Percentiles rank a stretch among this genome's conserved stretches.
These are phyloP conservation scores for Pichia sp. DNA, from an alignment of 1,139 yeast species.

Conservation along the genomic window DNA sequence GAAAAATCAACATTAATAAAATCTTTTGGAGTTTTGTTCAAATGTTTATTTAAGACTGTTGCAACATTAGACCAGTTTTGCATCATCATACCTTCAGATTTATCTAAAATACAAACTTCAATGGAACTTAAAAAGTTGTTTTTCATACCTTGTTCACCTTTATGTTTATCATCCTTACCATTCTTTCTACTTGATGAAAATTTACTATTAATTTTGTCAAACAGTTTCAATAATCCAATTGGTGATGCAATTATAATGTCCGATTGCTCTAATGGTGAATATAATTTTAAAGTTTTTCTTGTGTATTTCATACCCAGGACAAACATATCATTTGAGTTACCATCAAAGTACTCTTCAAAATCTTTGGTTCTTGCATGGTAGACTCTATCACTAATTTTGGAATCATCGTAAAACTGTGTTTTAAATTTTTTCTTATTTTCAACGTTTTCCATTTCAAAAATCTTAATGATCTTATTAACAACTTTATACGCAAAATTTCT, in stretches of 20 bases:
- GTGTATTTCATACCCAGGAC: slow-evolving; percentile 86
- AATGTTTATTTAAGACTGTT: slow-evolving; percentile 56
- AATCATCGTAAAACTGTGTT: slow-evolving; percentile 58
- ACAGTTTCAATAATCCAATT: slow-evolving; percentile 74
- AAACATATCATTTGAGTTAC: slow-evolving; percentile 89
- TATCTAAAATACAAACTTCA: slow-evolving; percentile 74
- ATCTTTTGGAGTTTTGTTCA: slow-evolving; percentile 69
- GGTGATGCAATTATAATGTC: slow-evolving; percentile 92
- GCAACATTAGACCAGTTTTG: slow-evolving; percentile 88
- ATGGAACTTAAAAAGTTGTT: slow-evolving; percentile 80
- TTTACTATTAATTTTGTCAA: slow-evolving; percentile 39
- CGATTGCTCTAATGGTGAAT: slow-evolving; percentile 75
- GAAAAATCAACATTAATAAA: slow-evolving; percentile 81
- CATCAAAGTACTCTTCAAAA: slow-evolving; percentile 71
- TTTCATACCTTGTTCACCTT: slow-evolving; percentile 22
- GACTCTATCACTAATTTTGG: slow-evolving; percentile 32
- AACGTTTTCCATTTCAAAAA: slow-evolving; percentile 62
- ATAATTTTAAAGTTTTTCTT: slow-evolving; percentile 76
- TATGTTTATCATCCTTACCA: slow-evolving; percentile 23
- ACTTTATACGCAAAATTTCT: slow-evolving; percentile 70
- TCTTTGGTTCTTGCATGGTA: slow-evolving; percentile 75
- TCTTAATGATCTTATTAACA: slow-evolving; percentile 53
- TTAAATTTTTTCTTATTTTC: slow-evolving; percentile 76
- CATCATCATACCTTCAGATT: slow-evolving; percentile 80
- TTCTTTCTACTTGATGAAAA: slow-evolving; percentile 5